A percentile compares a stretch with the other conserved stretches of the same genome.
phyloP scores from a whole-genome alignment of 2,329 filamentous ascomycete species.

The Orbilia quercus region DNA sequence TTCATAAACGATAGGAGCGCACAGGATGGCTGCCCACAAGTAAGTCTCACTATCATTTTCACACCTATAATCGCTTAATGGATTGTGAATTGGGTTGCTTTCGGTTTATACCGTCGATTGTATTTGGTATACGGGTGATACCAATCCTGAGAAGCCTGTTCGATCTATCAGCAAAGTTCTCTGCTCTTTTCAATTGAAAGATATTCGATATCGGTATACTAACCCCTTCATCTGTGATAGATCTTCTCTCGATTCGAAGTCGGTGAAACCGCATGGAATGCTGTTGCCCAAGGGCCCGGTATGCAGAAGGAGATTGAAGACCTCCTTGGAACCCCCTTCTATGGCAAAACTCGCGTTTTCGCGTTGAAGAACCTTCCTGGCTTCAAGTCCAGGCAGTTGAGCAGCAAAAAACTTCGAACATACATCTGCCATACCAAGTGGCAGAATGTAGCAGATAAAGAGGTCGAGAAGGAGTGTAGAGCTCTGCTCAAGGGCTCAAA shows the following conservation, averaged over 20 bases:
- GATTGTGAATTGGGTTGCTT: neutral
- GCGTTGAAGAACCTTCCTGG: constrained; percentile 11
- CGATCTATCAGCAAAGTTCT: neutral
- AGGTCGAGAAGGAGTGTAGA: constrained; percentile 15
- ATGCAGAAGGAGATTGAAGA: constrained; percentile 5
- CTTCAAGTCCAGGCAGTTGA: neutral
- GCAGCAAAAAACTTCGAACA: constrained; percentile 27
- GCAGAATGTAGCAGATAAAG: constrained; percentile 30
- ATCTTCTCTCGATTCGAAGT: constrained; percentile 20
- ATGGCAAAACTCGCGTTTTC: constrained; percentile 8
- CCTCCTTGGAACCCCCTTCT: constrained; percentile 19
- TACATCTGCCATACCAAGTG: constrained; percentile 38
- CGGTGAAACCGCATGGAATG: constrained; percentile 17
- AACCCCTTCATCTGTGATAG: constrained; percentile 7
- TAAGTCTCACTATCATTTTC: constrained; percentile 6
- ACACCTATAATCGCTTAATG: neutral
- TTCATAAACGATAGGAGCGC: constrained; percentile 24
- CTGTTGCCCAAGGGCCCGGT: neutral
- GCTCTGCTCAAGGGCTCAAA: constrained; percentile 9
- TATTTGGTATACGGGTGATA: no score
- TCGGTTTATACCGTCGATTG: no score
- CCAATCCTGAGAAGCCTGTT: neutral
- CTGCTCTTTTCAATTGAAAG: neutral
- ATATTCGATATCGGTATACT: constrained; percentile 12
- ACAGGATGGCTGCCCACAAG: constrained; percentile 10